Percentiles rank a stretch among this genome's conserved stretches.
Evolutionary conservation across 352 stramenopile species (phyloP).

Genomic region (Pythium brachiatum): DNA sequence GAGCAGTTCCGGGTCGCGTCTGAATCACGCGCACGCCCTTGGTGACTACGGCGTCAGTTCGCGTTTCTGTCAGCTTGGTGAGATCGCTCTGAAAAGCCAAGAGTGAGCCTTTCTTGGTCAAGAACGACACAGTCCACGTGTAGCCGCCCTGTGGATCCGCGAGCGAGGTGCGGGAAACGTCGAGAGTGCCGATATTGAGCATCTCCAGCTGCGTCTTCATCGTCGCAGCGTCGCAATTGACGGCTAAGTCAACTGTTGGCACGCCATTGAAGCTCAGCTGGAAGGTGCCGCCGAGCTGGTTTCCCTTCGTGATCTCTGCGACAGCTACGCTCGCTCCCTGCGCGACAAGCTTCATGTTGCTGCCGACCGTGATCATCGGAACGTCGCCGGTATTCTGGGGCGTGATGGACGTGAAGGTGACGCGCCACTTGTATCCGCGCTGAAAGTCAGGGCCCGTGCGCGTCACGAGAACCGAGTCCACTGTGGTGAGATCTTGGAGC

Average conservation of each 20-base stretch:
- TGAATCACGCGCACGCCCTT: constrained; percentile 47
- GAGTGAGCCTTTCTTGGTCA: constrained; percentile 61
- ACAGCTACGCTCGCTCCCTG: constrained; percentile 38
- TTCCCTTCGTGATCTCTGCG: constrained; percentile 38
- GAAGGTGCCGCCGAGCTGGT: constrained; percentile 72
- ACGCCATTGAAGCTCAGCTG: constrained; percentile 42
- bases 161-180: constrained; percentile 51
- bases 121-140: constrained; percentile 94
- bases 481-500: constrained; percentile 51
- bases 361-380: constrained; percentile 45
- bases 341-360: constrained; percentile 36
- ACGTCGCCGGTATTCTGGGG: constrained; percentile 58
- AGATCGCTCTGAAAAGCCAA: constrained; percentile 31
- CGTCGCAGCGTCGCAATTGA: constrained; percentile 64
- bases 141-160: constrained; percentile 87
- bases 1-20: constrained; percentile 43
- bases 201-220: constrained; percentile 67
- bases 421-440: constrained; percentile 64
- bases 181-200: constrained; percentile 54
- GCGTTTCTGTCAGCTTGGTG: constrained; percentile 46
- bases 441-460: constrained; percentile 53
- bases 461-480: constrained; percentile 63
- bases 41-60: constrained; percentile 43
- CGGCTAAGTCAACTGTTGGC: constrained; percentile 70
- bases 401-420: constrained; percentile 73